Evolutionary conservation across 352 stramenopile species (phyloP).

Genomic region (Pythium brassicae): DNA sequence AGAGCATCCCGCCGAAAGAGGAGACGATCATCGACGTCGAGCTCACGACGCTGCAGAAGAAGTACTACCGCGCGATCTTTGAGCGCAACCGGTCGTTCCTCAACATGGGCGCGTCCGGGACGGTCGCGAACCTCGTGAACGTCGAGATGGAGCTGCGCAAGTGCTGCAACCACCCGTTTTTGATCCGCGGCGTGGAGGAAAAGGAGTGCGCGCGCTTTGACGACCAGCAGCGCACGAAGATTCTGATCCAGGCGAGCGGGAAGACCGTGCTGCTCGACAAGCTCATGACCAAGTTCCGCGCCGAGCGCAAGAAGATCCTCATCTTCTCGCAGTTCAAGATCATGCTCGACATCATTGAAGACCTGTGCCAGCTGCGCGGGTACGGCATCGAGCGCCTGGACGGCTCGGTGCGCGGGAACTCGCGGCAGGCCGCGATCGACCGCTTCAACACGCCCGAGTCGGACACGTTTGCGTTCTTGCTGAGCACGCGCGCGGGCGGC

Average conservation of each 20-base stretch:
- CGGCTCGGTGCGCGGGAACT: slow-evolving; percentile 94
- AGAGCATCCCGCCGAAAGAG: slow-evolving; percentile 98
- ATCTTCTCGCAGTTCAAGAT: slow-evolving; percentile 99
- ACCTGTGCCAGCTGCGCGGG: slow-evolving; percentile 75
- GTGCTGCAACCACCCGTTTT: slow-evolving; percentile 99
- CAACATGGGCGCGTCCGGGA: slow-evolving; percentile 85
- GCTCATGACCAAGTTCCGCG: slow-evolving; percentile 95
- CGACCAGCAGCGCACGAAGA: slow-evolving; percentile 62
- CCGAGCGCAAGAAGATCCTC: slow-evolving; percentile 97
- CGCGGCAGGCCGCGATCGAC: slow-evolving; percentile 98
- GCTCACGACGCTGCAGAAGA: slow-evolving; percentile 99
- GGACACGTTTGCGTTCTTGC: slow-evolving; percentile 97
- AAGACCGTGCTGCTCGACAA: slow-evolving; percentile 99
- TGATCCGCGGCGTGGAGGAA: slow-evolving; percentile 97
- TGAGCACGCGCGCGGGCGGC: slow-evolving; percentile 94
- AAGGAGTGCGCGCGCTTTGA: slow-evolving; percentile 90
- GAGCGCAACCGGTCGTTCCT: slow-evolving; percentile 95
- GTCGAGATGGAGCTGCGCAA: slow-evolving; percentile 99
- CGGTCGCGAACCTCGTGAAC: slow-evolving; percentile 97
- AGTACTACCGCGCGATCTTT: slow-evolving; percentile 97
- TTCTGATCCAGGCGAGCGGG: slow-evolving; percentile 84
- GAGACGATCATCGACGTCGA: slow-evolving; percentile 99
- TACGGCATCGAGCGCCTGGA: slow-evolving; percentile 95
- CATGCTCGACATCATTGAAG: slow-evolving; percentile 97
- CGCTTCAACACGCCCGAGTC: slow-evolving; percentile 94